phyloP scores from a whole-genome alignment of 2,329 filamentous ascomycete species.

The Thermochaetoides dissita region DNA sequence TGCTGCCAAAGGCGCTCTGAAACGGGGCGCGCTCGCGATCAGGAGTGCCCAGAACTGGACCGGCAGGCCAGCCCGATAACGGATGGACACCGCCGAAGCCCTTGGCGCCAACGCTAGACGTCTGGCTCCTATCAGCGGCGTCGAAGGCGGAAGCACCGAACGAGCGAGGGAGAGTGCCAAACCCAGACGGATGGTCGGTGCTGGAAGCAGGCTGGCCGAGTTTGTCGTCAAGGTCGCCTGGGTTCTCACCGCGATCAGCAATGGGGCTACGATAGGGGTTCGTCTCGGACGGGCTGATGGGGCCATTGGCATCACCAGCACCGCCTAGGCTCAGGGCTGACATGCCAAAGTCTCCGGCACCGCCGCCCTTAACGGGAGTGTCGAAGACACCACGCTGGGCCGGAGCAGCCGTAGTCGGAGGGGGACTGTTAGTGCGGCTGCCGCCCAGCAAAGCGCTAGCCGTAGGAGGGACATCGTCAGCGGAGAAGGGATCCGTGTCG shows the following conservation, averaged over 20 bases:
- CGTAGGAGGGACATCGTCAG: slow-evolving; percentile 48
- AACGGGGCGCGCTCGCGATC: slow-evolving; percentile 48
- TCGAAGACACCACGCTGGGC: slow-evolving; percentile 31
- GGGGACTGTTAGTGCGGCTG: slow-evolving; percentile 46
- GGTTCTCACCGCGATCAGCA: slow-evolving; percentile 47
- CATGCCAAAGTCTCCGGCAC: slow-evolving; percentile 47
- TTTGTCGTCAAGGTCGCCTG: slow-evolving; percentile 37
- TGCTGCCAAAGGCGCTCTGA: slow-evolving; percentile 56
- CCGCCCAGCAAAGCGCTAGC: slow-evolving; percentile 63
- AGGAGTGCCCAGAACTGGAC: slow-evolving; percentile 48
- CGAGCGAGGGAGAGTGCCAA: slow-evolving; percentile 40
- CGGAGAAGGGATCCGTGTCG: slow-evolving; percentile 57
- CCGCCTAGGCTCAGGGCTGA: slow-evolving; percentile 41
- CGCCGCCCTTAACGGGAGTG: slow-evolving; percentile 38
- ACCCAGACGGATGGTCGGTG: slow-evolving; percentile 32
- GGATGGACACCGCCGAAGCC: slow-evolving; percentile 51
- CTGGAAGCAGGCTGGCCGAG: slow-evolving; percentile 28
- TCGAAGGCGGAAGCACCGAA: slow-evolving; percentile 42
- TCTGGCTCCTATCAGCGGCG: slow-evolving; percentile 81
- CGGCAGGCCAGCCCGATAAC: slow-evolving; percentile 47
- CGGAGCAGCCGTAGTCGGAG: slow-evolving; percentile 22
- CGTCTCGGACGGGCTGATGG: slow-evolving; percentile 82
- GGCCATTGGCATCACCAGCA: slow-evolving; percentile 51
- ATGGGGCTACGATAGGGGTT: slow-evolving; percentile 92
- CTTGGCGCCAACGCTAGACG: slow-evolving; percentile 72